These are phyloP conservation scores for Leccinum broughii DNA, from an alignment of 768 basidiomycete genomes.

Conservation along the genomic window DNA sequence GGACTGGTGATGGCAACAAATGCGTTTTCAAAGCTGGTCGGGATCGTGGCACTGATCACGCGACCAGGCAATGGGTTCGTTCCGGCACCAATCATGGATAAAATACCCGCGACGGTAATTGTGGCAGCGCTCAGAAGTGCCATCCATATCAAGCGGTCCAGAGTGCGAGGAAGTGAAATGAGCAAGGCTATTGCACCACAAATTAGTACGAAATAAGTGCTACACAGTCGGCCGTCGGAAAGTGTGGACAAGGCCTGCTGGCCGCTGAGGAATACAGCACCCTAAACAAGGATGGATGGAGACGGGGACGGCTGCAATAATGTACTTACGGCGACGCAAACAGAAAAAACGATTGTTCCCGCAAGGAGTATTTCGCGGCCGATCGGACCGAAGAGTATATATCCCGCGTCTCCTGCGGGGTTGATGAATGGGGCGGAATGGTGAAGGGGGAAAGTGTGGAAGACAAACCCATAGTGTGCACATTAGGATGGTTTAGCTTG, in stretches of 20 bases:
- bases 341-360: conserved; percentile 4
- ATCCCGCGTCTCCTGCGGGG: conserved; percentile 6
- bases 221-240: conserved; percentile 49
- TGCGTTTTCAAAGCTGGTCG: conserved; percentile 42
- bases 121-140: conserved; percentile 39
- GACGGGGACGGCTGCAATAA: not conserved
- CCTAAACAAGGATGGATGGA: not conserved
- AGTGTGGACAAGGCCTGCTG: conserved; percentile 52
- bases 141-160: conserved; percentile 45
- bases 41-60: conserved; percentile 32
- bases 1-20: conserved; percentile 7
- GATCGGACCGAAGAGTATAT: conserved; percentile 4
- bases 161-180: conserved; percentile 9
- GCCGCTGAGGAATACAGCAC: conserved; percentile 41
- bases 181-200: conserved; percentile 34
- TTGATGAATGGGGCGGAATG: not conserved
- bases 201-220: conserved; percentile 46
- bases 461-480: conserved; percentile 50
- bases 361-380: conserved; percentile 7
- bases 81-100: conserved; percentile 54
- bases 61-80: conserved; percentile 41
- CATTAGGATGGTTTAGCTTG: conserved; percentile 45
- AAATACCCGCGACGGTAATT: conserved; percentile 46
- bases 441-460: not conserved
- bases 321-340: conserved; percentile 1